phyloP scores from a whole-genome alignment of 805 yeast genomes.

The Pichia exigua region DNA sequence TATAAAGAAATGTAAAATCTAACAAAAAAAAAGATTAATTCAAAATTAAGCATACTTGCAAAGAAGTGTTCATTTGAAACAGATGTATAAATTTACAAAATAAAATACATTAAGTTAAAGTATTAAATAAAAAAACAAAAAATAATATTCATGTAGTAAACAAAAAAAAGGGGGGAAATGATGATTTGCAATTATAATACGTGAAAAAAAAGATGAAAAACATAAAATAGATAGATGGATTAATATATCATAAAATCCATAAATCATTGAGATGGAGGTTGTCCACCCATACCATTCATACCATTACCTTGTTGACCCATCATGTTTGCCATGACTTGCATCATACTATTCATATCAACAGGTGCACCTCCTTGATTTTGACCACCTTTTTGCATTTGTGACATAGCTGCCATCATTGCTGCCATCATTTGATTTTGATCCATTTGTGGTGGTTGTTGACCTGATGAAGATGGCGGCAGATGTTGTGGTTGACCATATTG shows the following conservation, averaged over 20 bases:
- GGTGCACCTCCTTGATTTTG: conserved; percentile 13
- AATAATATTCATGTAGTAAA: not conserved
- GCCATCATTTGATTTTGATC: conserved; percentile 26
- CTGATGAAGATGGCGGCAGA: conserved; percentile 5
- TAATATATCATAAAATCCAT: not conserved
- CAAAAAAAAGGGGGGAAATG: not conserved
- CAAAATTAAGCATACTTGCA: too few species aligned
- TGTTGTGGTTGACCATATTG: conserved; percentile 3
- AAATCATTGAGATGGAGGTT: conserved; percentile 15
- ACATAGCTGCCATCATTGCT: conserved; percentile 29
- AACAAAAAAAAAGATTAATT: too few species aligned
- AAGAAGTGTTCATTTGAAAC: too few species aligned
- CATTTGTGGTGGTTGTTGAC: conserved; percentile 12
- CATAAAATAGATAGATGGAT: not conserved
- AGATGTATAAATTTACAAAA: not conserved
- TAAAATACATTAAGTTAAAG: not conserved
- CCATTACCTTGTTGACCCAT: conserved; percentile 15
- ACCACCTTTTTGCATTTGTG: conserved; percentile 20
- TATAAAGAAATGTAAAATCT: too few species aligned
- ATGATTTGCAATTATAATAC: not conserved
- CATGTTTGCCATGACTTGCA: conserved; percentile 30
- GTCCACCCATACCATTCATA: conserved; percentile 13
- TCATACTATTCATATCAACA: conserved; percentile 30
- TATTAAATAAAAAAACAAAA: too few species aligned
- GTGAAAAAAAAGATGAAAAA: too few species aligned